Evolutionary conservation across 352 stramenopile genomes (phyloP).

Genomic region (Thalassiosira sp.): DNA sequence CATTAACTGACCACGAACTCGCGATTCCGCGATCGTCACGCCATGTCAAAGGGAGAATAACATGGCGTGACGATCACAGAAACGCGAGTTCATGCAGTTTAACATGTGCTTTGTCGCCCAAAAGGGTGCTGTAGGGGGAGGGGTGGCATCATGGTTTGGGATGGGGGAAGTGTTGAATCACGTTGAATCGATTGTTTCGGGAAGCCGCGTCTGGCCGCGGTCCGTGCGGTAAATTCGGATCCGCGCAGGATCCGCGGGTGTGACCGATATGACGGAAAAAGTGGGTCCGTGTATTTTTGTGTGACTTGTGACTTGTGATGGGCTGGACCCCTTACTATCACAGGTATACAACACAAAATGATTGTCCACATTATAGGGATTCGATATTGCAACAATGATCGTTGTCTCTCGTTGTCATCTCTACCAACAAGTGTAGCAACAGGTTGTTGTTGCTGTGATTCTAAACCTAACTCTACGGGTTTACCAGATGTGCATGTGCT

Average conservation of each 20-base stretch:
- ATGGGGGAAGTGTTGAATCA: not conserved
- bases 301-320: not conserved
- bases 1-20: constrained; percentile 1
- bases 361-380: too few relatives aligned
- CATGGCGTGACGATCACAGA: not conserved
- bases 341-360: too few relatives aligned
- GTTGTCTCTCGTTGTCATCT: too few relatives aligned
- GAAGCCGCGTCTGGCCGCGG: not conserved
- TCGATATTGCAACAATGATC: too few relatives aligned
- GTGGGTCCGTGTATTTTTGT: constrained; percentile 7
- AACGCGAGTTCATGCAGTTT: not conserved
- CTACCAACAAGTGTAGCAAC: too few relatives aligned
- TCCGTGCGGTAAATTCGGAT: constrained; percentile 1
- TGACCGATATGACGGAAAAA: constrained; percentile 6
- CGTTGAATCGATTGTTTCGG: constrained; percentile 6
- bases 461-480: too few relatives aligned
- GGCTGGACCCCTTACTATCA: not conserved
- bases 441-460: too few relatives aligned
- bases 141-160: constrained; percentile 1
- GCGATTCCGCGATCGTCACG: not conserved
- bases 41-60: not conserved
- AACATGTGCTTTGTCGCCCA: not conserved
- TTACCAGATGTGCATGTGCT: too few relatives aligned
- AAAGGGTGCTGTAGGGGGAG: not conserved
- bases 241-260: not conserved